Evolutionary conservation across 2,329 filamentous ascomycete genomes (phyloP), one percentile per base, ranked within the genome.

Genomic region (Aspergillus sclerotialis): DNA sequence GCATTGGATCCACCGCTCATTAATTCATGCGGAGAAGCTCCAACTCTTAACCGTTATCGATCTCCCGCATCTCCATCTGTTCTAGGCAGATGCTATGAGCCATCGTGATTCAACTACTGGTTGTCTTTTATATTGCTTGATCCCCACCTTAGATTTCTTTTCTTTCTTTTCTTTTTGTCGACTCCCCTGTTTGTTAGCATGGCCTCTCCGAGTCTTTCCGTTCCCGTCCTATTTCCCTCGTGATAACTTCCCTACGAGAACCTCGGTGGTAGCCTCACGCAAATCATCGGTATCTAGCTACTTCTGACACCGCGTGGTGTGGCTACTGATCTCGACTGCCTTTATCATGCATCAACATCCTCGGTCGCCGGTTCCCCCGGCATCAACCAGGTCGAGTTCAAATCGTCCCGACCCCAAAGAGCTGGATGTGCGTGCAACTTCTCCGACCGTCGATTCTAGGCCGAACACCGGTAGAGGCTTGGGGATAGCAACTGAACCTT

Each of bases 271-370:
- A 5, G 17, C 30, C n/a, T n/a, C n/a, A n/a, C n/a, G n/a, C 37
- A 16, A 16, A 23, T 30, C 16, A 15, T 37, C 28, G 21, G 26
- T 15, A 27, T 24, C 27, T 37, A 10, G 13, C 13, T 19, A 21
- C 12, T 16, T 31, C 23, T 26, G 35, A 32, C 21, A 29, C n/a
- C n/a, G n/a, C n/a, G n/a, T n/a, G n/a, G n/a, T n/a, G n/a, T 28
- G 25, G 30, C 30, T 19, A 27, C 24, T 28, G 23, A 28, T 29
- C 36, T 30, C 21, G 21, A 17, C 25, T 16, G 24, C 23, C 16
- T 30, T 33, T 51, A 69, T 56, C 50, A 95, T 95, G 89, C 88
- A 95, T 76, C 89, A 94, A 67, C 85, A 89, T 65, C 81, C 84
- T 50, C 80, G 89, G 51, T 76, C 80, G 43, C 82, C 84, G 46